Conservation (phyloP, 371 early-diverging fungal species). For the Rhizopus delemar region DNA sequence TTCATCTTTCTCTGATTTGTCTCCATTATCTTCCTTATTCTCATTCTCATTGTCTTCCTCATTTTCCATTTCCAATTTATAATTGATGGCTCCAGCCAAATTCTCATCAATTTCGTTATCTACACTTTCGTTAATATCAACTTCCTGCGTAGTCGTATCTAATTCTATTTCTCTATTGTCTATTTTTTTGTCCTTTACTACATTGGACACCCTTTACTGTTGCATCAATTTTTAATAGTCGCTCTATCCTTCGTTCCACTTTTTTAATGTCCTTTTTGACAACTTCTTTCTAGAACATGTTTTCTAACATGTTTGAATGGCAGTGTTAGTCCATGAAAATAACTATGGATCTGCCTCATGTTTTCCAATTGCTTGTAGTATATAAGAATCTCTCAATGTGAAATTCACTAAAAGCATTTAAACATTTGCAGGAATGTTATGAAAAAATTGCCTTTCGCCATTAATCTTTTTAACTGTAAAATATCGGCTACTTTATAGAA, state of each 20-base stretch:
- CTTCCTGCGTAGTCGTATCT: slow-evolving; percentile 50
- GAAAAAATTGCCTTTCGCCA: slow-evolving; percentile 8
- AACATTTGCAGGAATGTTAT: not conserved
- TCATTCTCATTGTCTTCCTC: slow-evolving; percentile 51
- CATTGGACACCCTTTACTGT: slow-evolving; percentile 77
- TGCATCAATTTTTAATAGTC: slow-evolving; percentile 82
- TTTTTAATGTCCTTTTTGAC: slow-evolving; percentile 84
- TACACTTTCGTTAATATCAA: slow-evolving; percentile 48
- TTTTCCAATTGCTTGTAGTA: slow-evolving; percentile 31
- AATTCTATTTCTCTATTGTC: slow-evolving; percentile 51
- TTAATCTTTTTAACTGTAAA: slow-evolving; percentile 66
- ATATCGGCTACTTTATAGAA: slow-evolving; percentile 97
- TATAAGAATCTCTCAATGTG: slow-evolving; percentile 28
- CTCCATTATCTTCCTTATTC: slow-evolving; percentile 39
- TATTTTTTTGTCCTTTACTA: slow-evolving; percentile 37
- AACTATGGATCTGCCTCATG: slow-evolving; percentile 56
- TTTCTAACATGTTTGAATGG: slow-evolving; percentile 87
- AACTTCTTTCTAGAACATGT: slow-evolving; percentile 88
- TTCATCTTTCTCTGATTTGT: slow-evolving; percentile 48
- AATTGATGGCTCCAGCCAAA: slow-evolving; percentile 50
- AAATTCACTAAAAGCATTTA: slow-evolving; percentile 68
- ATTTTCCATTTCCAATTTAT: slow-evolving; percentile 49
- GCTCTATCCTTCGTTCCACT: slow-evolving; percentile 87
- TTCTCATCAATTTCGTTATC: slow-evolving; percentile 53
- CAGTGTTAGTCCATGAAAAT: slow-evolving; percentile 90